Evolutionary conservation across 345 rosid genomes (phyloP), one percentile per base, ranked within the genome.

Genomic region (thale cress (Arabidopsis thaliana)): DNA sequence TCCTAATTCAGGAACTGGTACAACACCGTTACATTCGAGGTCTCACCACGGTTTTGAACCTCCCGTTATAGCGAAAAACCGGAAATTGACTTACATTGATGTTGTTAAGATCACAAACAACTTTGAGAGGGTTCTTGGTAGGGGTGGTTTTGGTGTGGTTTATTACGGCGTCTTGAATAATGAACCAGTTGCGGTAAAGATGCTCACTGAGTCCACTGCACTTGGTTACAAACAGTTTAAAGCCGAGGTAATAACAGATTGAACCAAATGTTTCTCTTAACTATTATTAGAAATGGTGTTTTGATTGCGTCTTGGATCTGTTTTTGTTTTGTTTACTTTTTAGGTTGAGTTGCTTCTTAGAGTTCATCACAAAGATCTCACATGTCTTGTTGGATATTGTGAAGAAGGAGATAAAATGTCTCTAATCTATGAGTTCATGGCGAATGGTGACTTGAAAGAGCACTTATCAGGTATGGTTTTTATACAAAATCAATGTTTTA

Each of bases 381-480:
- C 82, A 12, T 73, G 86, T 30, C 79, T 87, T n/a, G 71, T 78
- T 34, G 93, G 91, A 13, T 88, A 87, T 33, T 85, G 91, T 51
- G 71, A 82, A 66, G 88, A 85, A 24, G 65, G 63, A 9, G 72
- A 68, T 13, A 81, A 79, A 37, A 53, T 85, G 67, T 86, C 77
- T 45, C 68, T 86, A 16, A 66, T 88, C 45, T 85, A 88, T 37
- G 91, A 83, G 81, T 84, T 58, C 79, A 85, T 88, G 93, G 85
- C 83, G 0, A 70, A 74, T 73, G 93, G 93, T 58, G 82, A 85
- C 76, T 73, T 88, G 56, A 67, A 64, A 68, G 77, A 84, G 33
- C 78, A 81, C 56, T 73, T 78, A 62, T 34, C 74, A 72, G 81
- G 81, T 78, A 4, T 67, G 46, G 53, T n/a, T 13, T 41, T 4